These are phyloP conservation scores for Tricholoma flavovirens DNA, from an alignment of 768 basidiomycete genomes.

Conservation along the genomic window DNA sequence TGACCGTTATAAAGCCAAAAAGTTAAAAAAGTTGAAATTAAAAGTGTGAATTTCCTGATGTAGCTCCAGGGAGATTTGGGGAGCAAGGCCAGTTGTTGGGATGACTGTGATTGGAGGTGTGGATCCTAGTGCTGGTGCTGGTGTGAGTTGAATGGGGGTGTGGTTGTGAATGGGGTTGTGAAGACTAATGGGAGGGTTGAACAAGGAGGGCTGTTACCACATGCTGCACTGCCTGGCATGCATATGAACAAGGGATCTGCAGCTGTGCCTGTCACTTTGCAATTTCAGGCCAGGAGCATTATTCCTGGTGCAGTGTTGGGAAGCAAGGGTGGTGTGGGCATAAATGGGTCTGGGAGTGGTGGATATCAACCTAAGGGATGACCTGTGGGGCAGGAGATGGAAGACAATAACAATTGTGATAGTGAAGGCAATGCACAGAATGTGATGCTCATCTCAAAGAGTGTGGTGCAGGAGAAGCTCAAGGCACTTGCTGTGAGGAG, in stretches of 20 bases:
- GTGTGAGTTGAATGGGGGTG: neutral
- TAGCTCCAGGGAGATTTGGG: neutral
- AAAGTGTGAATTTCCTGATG: no score
- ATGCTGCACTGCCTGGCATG: constrained; percentile 24
- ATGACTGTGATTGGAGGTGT: no score
- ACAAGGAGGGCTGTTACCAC: neutral
- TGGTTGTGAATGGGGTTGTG: neutral
- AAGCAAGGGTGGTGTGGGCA: neutral
- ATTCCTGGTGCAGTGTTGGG: constrained; percentile 8
- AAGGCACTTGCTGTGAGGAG: no score
- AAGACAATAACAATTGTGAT: constrained; percentile 58
- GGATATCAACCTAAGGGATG: constrained; percentile 62
- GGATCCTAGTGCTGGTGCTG: neutral
- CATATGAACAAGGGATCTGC: constrained; percentile 51
- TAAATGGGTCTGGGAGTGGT: constrained; percentile 12
- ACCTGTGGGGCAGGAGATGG: constrained; percentile 61
- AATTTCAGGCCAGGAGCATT: constrained; percentile 28
- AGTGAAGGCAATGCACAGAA: constrained; percentile 35
- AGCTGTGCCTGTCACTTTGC: constrained; percentile 50
- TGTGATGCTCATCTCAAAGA: no score
- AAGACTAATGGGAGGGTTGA: neutral
- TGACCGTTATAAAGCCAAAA: no score
- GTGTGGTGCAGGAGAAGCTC: no score
- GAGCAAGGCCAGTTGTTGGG: neutral
- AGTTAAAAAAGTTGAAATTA: no score